phyloP scores from a whole-genome alignment of 768 basidiomycete genomes.

The Boletus barrowsii region DNA sequence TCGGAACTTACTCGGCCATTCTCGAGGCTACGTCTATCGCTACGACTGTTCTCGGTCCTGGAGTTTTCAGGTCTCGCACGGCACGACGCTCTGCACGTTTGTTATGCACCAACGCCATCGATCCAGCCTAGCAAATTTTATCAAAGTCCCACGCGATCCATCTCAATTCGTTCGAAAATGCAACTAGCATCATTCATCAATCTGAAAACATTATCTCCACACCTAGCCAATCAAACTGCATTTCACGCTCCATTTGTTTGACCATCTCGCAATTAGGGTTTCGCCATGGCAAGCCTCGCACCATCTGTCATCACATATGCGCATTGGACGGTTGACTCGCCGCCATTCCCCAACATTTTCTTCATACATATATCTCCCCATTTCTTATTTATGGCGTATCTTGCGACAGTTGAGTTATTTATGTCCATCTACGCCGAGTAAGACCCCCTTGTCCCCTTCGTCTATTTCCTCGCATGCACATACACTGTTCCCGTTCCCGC shows the following conservation, averaged over 20 bases:
- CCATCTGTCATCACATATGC: constrained; percentile 28
- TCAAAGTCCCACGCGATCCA: constrained; percentile 8
- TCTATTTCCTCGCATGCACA: constrained; percentile 3
- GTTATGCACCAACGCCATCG: constrained; percentile 14
- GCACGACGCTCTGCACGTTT: constrained; percentile 13
- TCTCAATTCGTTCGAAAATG: constrained; percentile 13
- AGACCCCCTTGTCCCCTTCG: background rate
- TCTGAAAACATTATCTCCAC: constrained; percentile 20
- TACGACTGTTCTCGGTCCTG: constrained; percentile 11
- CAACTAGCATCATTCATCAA: constrained; percentile 18
- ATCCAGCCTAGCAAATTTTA: constrained; percentile 11
- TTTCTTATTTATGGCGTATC: constrained; percentile 32
- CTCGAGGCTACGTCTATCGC: constrained; percentile 9
- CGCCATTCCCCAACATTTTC: constrained; percentile 18
- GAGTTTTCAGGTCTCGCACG: constrained; percentile 11
- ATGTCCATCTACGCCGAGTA: constrained; percentile 30
- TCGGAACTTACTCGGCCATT: constrained; percentile 1
- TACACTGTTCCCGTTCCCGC: background rate
- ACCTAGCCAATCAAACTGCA: constrained; percentile 22
- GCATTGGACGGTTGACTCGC: constrained; percentile 30
- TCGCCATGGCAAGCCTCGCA: constrained; percentile 9
- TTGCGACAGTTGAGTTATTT: constrained; percentile 27
- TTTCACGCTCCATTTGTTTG: constrained; percentile 32
- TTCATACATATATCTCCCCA: constrained; percentile 13
- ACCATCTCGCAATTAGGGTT: constrained; percentile 20